Evolutionary conservation across 108 stramenopile species (phyloP).

Genomic region (Skeletonema menzelii): DNA sequence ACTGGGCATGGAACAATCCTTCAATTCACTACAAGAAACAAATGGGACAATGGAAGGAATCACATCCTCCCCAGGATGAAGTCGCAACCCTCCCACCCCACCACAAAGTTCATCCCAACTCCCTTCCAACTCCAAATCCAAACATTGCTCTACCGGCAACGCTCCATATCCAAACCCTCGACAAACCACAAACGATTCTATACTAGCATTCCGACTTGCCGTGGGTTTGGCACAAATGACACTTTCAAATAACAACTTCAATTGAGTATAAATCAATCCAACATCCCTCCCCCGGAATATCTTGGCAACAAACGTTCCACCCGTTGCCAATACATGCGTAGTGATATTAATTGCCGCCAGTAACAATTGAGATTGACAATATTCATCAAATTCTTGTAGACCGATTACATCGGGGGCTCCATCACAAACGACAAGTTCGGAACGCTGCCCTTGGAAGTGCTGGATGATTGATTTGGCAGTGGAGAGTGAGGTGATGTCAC

Average conservation of each 20-base stretch:
- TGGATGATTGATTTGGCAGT: conserved; percentile 84
- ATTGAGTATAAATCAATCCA: conserved; percentile 89
- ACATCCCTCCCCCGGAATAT: conserved; percentile 96
- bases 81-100: conserved; percentile 43
- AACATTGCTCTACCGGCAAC: conserved; percentile 38
- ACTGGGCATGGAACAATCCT: conserved; percentile 37
- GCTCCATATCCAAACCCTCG: conserved; percentile 54
- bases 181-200: conserved; percentile 95
- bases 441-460: conserved; percentile 75
- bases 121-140: conserved; percentile 63
- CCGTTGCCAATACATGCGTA: conserved; percentile 77
- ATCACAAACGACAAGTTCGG: conserved; percentile 98
- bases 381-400: conserved; percentile 93
- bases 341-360: conserved; percentile 93
- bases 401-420: conserved; percentile 99
- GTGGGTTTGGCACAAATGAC: conserved; percentile 88
- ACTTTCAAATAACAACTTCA: conserved; percentile 83
- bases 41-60: conserved; percentile 67
- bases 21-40: conserved; percentile 72
- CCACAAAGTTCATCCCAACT: conserved; percentile 44
- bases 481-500: conserved; percentile 91
- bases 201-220: conserved; percentile 83
- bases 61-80: conserved; percentile 7
- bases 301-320: conserved; percentile 98
- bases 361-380: conserved; percentile 94